Evolutionary conservation across 805 yeast genomes (phyloP), one percentile per base, ranked within the genome.

Genomic region (Saccharomyces mikatae): DNA sequence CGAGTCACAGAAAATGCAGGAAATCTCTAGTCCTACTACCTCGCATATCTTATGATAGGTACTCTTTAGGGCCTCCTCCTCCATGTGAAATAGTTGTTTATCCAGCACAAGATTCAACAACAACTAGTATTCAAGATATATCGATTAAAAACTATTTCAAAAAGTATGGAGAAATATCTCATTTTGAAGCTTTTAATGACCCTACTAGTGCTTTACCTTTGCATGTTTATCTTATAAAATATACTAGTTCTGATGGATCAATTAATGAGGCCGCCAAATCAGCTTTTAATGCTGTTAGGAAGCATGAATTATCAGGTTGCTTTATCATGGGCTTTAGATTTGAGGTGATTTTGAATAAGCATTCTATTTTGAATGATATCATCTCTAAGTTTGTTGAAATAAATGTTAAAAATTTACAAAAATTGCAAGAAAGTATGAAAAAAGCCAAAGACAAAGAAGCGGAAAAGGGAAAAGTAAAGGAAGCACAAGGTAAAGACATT

Each of bases 41-140:
- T 10, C 58, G 67, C 2, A 78, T 74, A 36, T 71, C 78, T 5
- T 87, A 77, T 65, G 96, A 89, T 66, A 77, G 82, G 55, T 76
- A 84, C 62, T 87, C 95, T 0, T 65, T 88, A 11, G 95, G 94
- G 0, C 83, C 86, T 0, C 80, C 83, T 17, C 96, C 96, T 0
- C 76, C 83, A 3, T 72, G 80, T 8, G 90, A 86, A 62, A 68
- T 90, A 41, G 80, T 89, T 1, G 75, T 88, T 4, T 84, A 88
- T 79, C 86, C 84, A 21, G 73, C 55, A 24, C 50, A 58, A 3
- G 54, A 56, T 3, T 57, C 56, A 24, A 50, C 54, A 21, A 31
- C 55, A 1, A 56, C 49, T 3, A 49, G 54, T 3, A 56, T 62
- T 8, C 66, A 62, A 41, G 64, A 62, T 28, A 48, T 64, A 22